These are phyloP conservation scores for Hymenoscyphus infarciens DNA, from an alignment of 2,329 filamentous ascomycete species.

Conservation along the genomic window DNA sequence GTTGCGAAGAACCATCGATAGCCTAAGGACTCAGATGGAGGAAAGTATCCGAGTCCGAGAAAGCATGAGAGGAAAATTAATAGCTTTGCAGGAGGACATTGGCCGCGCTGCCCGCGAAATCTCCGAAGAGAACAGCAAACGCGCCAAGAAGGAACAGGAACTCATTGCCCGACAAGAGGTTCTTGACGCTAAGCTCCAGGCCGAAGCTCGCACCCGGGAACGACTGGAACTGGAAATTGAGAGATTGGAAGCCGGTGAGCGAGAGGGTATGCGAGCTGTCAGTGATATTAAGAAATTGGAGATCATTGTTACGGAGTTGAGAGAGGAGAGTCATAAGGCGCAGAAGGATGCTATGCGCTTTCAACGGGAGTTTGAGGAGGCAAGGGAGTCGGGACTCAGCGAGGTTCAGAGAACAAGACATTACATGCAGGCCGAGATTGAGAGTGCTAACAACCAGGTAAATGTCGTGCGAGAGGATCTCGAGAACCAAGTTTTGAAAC, in stretches of 20 bases:
- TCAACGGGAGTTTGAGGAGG: slow-evolving; percentile 81
- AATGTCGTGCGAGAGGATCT: slow-evolving; percentile 78
- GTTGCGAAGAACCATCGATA: slow-evolving; percentile 69
- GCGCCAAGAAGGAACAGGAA: slow-evolving; percentile 74
- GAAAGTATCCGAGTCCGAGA: slow-evolving; percentile 84
- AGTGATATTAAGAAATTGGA: slow-evolving; percentile 61
- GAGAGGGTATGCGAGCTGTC: slow-evolving; percentile 61
- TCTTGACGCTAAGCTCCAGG: slow-evolving; percentile 71
- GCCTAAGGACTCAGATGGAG: slow-evolving; percentile 73
- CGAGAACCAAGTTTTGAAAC: slow-evolving; percentile 70
- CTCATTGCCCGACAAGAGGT: slow-evolving; percentile 76
- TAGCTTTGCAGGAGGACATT: slow-evolving; percentile 86
- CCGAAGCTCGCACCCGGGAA: slow-evolving; percentile 67
- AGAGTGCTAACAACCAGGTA: slow-evolving; percentile 79
- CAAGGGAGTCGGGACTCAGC: slow-evolving; percentile 70
- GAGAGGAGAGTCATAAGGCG: slow-evolving; percentile 63
- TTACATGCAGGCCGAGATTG: slow-evolving; percentile 76
- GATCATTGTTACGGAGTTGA: slow-evolving; percentile 50
- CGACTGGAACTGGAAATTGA: slow-evolving; percentile 64
- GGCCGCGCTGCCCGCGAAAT: slow-evolving; percentile 72
- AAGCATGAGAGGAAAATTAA: slow-evolving; percentile 77
- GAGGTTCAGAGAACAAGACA: slow-evolving; percentile 80
- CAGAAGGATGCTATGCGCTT: slow-evolving; percentile 44
- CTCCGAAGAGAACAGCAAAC: slow-evolving; percentile 75
- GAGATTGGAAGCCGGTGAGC: slow-evolving; percentile 60